Evolutionary conservation across 2,329 filamentous ascomycete genomes (phyloP), one percentile per base, ranked within the genome.

Genomic region (Colletotrichum chlorophyti): DNA sequence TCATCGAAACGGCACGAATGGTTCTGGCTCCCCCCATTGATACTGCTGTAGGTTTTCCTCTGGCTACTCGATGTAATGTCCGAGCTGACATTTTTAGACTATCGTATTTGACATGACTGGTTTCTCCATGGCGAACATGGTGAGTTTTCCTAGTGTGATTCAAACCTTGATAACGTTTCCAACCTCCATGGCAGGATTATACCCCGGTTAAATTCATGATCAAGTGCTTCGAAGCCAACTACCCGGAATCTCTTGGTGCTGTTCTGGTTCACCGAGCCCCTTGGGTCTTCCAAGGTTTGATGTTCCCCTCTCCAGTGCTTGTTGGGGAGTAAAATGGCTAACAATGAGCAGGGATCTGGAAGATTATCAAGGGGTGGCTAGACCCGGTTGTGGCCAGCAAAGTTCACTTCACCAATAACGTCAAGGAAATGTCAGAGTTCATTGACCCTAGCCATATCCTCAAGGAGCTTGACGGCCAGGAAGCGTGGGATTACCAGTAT

Each of bases 201-300:
- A 86, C 91, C 0, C 94, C 95, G 1, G 91, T 99, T 55, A 99
- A 97, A 70, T 99, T 98, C 77, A 97, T 99, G 90, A 97, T 99
- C 74, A 96, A 97, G 75, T 97, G 93, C 74, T 99, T 99, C 70
- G 95, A 99, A 77, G 95, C 95, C 60, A 98, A 99, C 72, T 99
- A 98, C 67, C 95, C 95, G 1, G 95, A 99, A 74, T 94, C 87
- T 43, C 82, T 99, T 1, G 95, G 94, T 24, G 84, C 90, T 2
- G 91, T 98, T 3, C 83, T 98, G 41, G 91, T 99, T 32, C 95
- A 99, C 80, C 97, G 97, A 73, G 88, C 95, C 1, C 95, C 95
- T 4, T 99, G 95, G 95, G 79, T 99, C 41, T 99, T 99, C 78
- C 93, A 96, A 79, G 89, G 91, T 89, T 74, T 53, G 80, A 74